Conservation (phyloP, 2,329 filamentous ascomycete genomes). For the Colletotrichum scovillei region DNA sequence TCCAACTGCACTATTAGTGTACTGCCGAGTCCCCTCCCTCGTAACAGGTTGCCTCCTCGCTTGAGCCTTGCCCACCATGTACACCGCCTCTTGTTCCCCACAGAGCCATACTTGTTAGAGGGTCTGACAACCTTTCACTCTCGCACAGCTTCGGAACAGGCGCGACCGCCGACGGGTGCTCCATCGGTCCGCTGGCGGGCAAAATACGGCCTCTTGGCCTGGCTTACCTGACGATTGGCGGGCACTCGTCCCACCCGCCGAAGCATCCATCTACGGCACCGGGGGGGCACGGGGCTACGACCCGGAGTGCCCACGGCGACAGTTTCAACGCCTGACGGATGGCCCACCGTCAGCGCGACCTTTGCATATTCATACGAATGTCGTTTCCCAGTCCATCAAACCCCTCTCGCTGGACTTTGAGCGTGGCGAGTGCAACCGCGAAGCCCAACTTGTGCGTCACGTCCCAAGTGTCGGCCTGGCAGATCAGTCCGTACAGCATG, state of each 20-base stretch:
- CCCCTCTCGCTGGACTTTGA: conserved; percentile 75
- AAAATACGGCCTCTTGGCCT: conserved; percentile 12
- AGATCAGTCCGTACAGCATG: conserved; percentile 71
- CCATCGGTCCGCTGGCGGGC: conserved; percentile 12
- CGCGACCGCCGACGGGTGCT: conserved; percentile 7
- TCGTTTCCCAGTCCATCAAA: conserved; percentile 64
- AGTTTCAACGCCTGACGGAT: conserved; percentile 22
- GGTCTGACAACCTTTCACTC: not conserved
- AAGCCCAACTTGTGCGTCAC: conserved; percentile 63
- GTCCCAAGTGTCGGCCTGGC: conserved; percentile 60
- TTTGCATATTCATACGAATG: conserved; percentile 40
- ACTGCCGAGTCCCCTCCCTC: not conserved
- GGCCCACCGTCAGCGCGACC: conserved; percentile 37
- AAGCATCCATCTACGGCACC: conserved; percentile 30
- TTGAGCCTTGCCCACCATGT: not conserved
- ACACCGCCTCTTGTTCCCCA: conserved; percentile 35
- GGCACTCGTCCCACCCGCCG: conserved; percentile 24
- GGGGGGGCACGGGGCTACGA: not conserved
- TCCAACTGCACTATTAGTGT: too few relatives aligned
- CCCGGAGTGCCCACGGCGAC: conserved; percentile 20
- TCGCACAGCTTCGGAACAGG: conserved; percentile 6
- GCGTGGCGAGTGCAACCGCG: conserved; percentile 74
- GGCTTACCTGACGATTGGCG: conserved; percentile 18
- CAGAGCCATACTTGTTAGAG: conserved; percentile 6
- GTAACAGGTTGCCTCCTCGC: conserved; percentile 17